Conservation (phyloP, 257 asterid genomes). For the Solanum chaucha region DNA sequence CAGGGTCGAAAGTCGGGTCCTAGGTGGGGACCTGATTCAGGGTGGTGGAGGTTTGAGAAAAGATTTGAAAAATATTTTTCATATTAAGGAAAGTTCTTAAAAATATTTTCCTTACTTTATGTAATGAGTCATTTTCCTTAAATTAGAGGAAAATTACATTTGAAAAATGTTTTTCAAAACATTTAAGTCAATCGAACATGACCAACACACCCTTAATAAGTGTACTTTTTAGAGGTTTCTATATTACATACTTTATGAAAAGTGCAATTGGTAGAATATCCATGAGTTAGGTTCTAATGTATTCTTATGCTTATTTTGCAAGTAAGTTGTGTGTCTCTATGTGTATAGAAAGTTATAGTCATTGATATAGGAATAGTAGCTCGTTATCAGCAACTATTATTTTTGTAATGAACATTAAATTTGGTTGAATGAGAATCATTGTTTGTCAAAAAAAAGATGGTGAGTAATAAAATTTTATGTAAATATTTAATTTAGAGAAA, state of each 20-base stretch:
- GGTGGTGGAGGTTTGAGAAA: neutral
- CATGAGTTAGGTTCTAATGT: neutral
- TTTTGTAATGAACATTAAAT: neutral
- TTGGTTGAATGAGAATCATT: neutral
- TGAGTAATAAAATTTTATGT: neutral
- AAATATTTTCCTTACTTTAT: neutral
- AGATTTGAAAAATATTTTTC: neutral
- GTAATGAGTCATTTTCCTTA: neutral
- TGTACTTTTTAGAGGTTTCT: neutral
- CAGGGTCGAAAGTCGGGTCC: neutral
- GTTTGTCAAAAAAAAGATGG: neutral
- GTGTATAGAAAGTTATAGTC: too few species aligned
- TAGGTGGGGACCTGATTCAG: neutral
- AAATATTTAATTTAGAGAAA: neutral
- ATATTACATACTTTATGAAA: neutral
- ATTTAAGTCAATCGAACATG: neutral
- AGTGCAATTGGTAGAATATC: neutral
- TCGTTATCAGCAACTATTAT: neutral
- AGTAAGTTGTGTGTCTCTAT: too few species aligned
- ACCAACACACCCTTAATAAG: neutral
- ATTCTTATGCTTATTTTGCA: neutral
- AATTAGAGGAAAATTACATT: neutral
- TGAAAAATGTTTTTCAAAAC: too few species aligned
- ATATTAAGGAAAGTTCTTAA: too few species aligned
- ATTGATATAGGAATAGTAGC: too few species aligned